Percentiles rank a stretch among this genome's conserved stretches.
phyloP scores from a whole-genome alignment of 2,329 filamentous ascomycete species.

The Thermothelomyces thermophilus region DNA sequence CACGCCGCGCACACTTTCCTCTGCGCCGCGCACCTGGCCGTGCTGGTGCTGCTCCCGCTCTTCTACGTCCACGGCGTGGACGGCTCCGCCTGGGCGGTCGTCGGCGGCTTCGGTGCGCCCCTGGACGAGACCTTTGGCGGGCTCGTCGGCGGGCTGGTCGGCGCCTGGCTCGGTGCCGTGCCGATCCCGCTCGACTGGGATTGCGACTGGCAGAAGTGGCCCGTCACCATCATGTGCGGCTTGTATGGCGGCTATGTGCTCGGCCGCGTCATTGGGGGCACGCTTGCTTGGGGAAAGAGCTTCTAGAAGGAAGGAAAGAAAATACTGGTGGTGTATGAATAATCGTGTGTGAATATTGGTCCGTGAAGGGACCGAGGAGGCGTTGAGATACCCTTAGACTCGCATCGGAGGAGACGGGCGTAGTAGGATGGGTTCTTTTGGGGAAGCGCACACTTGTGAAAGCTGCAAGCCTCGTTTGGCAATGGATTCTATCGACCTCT shows the following conservation, averaged over 20 bases:
- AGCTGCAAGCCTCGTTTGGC: too few species aligned
- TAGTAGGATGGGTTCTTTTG: too few species aligned
- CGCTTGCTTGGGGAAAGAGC: constrained; percentile 41
- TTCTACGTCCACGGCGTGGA: constrained; percentile 84
- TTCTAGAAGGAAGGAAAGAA: constrained; percentile 26
- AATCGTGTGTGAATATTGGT: neutral
- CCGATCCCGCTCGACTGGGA: constrained; percentile 98
- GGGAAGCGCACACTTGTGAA: neutral
- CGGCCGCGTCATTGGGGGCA: constrained; percentile 58
- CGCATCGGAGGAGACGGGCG: neutral
- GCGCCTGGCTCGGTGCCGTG: constrained; percentile 88
- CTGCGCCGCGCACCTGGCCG: constrained; percentile 71
- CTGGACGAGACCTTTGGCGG: constrained; percentile 82
- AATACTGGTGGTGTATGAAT: neutral
- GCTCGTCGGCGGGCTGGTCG: constrained; percentile 67
- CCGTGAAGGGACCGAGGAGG: neutral
- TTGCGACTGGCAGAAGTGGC: constrained; percentile 98
- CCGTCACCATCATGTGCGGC: constrained; percentile 81
- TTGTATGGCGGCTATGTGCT: constrained; percentile 71
- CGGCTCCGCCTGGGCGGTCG: constrained; percentile 59
- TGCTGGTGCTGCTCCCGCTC: constrained; percentile 71
- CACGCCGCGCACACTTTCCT: constrained; percentile 73
- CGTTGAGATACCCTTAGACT: neutral
- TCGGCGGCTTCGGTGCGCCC: constrained; percentile 61
- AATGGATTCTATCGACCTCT: too few species aligned